Evolutionary conservation across 2,329 filamentous ascomycete species (phyloP), one percentile per base, ranked within the genome.

Genomic region (Colletotrichum cereale): DNA sequence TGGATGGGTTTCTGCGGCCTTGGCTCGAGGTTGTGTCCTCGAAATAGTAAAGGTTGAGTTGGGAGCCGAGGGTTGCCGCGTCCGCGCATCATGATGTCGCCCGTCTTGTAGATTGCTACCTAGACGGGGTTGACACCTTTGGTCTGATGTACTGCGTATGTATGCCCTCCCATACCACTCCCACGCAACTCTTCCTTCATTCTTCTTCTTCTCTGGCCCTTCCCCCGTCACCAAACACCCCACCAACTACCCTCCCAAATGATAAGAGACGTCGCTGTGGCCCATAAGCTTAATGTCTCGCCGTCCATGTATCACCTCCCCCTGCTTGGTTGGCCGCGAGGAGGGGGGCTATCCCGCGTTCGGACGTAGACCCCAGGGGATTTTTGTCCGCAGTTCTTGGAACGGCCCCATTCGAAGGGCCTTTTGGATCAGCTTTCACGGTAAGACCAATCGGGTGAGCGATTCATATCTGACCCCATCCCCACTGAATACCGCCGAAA

Each of bases 341-440:
- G 26, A 12, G 21, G n/a, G 53, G 63, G 36, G 36, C 65, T 29
- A 69, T 68, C 44, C 69, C 69, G 38, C 16, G 69, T 68, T 55
- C 31, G 62, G 65, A 26, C 31, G 56, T 34, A 50, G 16, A 71
- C 36, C 70, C 70, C 61, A 61, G 70, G 67, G 70, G 66, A 72
- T 71, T 72, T 72, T 72, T 72, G 70, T 71, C 57, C 66, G 70
- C 70, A 72, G 66, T 65, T 62, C 70, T 72, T 72, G 70, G 70
- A 68, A 68, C 42, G 57, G 29, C 44, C 34, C 67, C 67, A 67
- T 71, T 29, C 40, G 14, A 55, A 62, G 64, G 56, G 10, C 56
- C 67, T 62, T 71, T 62, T 60, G 38, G 63, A 38, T 52, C 50
- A 52, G 29, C 24, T 29, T 34, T 21, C 5, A 29, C 34, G 18